Conservation (phyloP, 2,329 filamentous ascomycete species). For the Trichoderma sp. region DNA sequence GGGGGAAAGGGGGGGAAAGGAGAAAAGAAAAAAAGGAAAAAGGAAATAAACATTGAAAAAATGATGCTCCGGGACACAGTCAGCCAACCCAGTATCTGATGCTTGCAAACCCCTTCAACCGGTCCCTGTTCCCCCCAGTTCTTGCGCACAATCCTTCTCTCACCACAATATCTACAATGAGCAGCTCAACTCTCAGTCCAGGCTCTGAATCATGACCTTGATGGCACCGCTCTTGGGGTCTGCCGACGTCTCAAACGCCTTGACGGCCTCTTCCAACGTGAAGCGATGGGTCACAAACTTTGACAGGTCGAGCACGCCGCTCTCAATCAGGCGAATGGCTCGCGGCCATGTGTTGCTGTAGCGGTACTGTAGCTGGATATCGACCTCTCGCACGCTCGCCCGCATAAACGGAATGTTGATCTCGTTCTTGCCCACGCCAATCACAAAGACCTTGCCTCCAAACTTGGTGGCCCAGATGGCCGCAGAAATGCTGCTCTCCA, state of each 20-base stretch:
- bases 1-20: neutral
- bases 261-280: constrained; percentile 77
- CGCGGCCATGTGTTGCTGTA: constrained; percentile 96
- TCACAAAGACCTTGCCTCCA: constrained; percentile 94
- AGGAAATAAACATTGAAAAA: neutral
- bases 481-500: constrained; percentile 81
- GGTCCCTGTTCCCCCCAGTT: neutral
- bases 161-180: neutral
- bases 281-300: constrained; percentile 87
- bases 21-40: neutral
- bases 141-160: neutral
- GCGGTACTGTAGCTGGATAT: constrained; percentile 94
- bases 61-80: neutral
- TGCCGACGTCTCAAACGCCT: constrained; percentile 86
- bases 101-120: neutral
- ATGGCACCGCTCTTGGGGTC: constrained; percentile 93
- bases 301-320: constrained; percentile 76
- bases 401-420: constrained; percentile 96
- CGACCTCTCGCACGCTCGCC: constrained; percentile 84
- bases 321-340: constrained; percentile 83
- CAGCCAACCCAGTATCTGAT: neutral
- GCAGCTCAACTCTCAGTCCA: constrained; percentile 36
- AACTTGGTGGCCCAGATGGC: constrained; percentile 92
- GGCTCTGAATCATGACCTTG: constrained; percentile 89
- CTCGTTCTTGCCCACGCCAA: constrained; percentile 92